Percentiles rank a stretch among this genome's conserved stretches.
Evolutionary conservation across 345 rosid genomes (phyloP).

Genomic region (Erucastrum elatum): DNA sequence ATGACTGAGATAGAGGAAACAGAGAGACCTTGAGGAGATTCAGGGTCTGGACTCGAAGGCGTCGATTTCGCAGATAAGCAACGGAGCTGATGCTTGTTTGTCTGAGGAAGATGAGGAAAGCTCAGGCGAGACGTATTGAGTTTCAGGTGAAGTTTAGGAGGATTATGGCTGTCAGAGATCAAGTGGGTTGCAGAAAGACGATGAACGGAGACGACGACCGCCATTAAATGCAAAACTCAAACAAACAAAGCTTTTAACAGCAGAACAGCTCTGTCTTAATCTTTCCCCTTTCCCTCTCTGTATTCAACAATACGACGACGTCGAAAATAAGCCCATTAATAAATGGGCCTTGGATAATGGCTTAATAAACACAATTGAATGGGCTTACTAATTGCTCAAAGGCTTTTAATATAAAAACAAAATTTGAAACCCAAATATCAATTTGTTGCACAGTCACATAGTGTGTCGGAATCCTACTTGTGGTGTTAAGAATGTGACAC

Average conservation of each 20-base stretch:
- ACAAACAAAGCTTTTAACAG: neutral
- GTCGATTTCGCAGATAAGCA: conserved; percentile 31
- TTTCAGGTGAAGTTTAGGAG: conserved; percentile 20
- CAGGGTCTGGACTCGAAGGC: conserved; percentile 36
- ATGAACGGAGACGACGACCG: conserved; percentile 43
- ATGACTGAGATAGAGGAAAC: neutral
- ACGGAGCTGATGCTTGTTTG: conserved; percentile 31
- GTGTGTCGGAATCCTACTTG: neutral
- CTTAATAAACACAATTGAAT: neutral
- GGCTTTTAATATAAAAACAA: neutral
- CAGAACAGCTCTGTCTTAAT: neutral
- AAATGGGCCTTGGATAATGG: neutral
- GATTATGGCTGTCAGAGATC: conserved; percentile 23
- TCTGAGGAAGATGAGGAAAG: conserved; percentile 12
- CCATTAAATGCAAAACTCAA: conserved; percentile 44
- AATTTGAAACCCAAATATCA: too few species aligned
- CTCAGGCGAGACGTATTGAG: neutral
- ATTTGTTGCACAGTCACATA: neutral
- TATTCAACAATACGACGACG: neutral
- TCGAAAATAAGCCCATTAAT: neutral
- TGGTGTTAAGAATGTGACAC: neutral
- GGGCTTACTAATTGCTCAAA: neutral
- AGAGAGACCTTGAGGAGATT: conserved; percentile 45
- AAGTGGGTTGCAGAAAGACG: conserved; percentile 15
- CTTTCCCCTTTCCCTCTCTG: neutral